These are phyloP conservation scores for Tricholoma bakamatsutake DNA, from an alignment of 768 basidiomycete genomes.

Conservation along the genomic window DNA sequence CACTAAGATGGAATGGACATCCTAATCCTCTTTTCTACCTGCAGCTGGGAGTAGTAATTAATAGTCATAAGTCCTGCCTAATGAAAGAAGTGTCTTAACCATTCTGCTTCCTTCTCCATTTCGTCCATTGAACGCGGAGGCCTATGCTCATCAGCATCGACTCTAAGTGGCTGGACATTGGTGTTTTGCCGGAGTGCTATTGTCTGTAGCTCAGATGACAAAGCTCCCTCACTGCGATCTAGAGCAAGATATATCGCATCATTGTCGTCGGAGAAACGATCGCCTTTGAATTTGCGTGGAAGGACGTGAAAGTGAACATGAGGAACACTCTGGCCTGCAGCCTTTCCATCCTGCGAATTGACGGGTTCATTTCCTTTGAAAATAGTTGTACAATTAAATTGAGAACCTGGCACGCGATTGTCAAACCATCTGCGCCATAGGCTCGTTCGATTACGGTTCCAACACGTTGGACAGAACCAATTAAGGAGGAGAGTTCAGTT, in stretches of 20 bases:
- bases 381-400: background rate
- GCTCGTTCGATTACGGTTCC: conserved; percentile 75
- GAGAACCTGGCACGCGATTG: conserved; percentile 82
- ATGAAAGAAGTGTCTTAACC: conserved; percentile 56
- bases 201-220: conserved; percentile 35
- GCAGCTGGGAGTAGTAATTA: background rate
- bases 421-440: conserved; percentile 79
- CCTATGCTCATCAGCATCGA: conserved; percentile 69
- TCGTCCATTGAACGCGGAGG: conserved; percentile 59
- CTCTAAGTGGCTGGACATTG: conserved; percentile 34
- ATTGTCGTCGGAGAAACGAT: conserved; percentile 55
- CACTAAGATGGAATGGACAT: background rate
- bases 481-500: conserved; percentile 76
- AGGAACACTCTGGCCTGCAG: conserved; percentile 74
- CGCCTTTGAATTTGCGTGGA: conserved; percentile 69
- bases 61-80: conserved; percentile 10
- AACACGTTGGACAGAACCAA: conserved; percentile 72
- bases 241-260: conserved; percentile 79
- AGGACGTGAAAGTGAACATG: conserved; percentile 97
- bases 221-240: conserved; percentile 53
- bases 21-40: background rate
- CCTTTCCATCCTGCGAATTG: conserved; percentile 66
- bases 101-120: conserved; percentile 75
- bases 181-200: conserved; percentile 14
- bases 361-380: background rate